Base-by-base conservation (phyloP, 1,139 yeast genomes). In the Hemisphaericaspora xylofermentans region DNA sequence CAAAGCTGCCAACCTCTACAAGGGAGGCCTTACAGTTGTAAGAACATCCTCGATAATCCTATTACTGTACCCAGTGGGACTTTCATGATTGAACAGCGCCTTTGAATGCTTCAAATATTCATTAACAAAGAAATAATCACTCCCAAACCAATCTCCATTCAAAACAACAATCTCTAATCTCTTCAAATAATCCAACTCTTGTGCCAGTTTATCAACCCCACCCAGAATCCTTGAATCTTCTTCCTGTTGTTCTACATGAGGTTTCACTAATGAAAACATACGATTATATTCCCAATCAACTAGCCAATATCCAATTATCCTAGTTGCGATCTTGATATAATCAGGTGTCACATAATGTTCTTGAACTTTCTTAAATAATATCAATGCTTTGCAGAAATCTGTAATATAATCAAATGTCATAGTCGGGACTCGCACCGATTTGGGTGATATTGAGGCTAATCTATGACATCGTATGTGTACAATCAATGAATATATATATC, bases 71-170 rank as follows among this genome's bases (percentile, higher is more conserved):
- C 74, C 75, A 0, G 68, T 63, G 4, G 69, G 63, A 19, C 64
- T 54, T n/a, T 49, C 40, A 14, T 43, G 44, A 38, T 61, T 68
- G 18, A 38, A 36, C 12, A 35, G 43, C 10, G 63, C 52, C 38
- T 47, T 42, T 31, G 58, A 52, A 17, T 48, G 47, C 16, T 51
- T 46, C 24, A 72, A 48, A 46, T 65, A 71, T 37, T 54, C 49
- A 46, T 61, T 56, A 7, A 63, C 74, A 40, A 58, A 60, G n/a
- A 52, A 48, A 63, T 69, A 70, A 36, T 71, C 76, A 42, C 74
- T 61, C 3, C 75, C 77, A 45, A 64, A 71, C 77, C 77, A 72
- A 47, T 69, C 76, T 3, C 75, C 77, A 1, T 71, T 62, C n/a
- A 71, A 54, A 56, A 68, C 63, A 36, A 58, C 57, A 13, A 68